Conservation (phyloP, 208 protist genomes). For the Wallacemonas sp. region DNA sequence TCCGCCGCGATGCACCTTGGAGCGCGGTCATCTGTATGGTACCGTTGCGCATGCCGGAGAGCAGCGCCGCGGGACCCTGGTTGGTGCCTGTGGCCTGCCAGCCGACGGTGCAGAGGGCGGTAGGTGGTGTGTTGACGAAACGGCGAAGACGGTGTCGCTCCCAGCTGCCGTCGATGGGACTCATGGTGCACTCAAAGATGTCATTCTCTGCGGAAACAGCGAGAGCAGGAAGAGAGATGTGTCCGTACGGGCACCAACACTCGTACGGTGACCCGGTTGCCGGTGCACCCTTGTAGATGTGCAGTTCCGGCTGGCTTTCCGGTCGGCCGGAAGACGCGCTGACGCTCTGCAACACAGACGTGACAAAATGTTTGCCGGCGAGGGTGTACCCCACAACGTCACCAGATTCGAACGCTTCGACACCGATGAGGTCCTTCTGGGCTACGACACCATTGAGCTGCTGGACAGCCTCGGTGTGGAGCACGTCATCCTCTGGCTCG, state of each 20-base stretch:
- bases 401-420: neutral
- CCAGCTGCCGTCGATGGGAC: neutral
- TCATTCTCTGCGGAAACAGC: slow-evolving; percentile 7
- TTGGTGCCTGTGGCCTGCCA: neutral
- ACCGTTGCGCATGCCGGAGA: slow-evolving; percentile 48
- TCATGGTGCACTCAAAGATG: slow-evolving; percentile 15
- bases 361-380: slow-evolving; percentile 1
- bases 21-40: slow-evolving; percentile 31
- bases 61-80: slow-evolving; percentile 11
- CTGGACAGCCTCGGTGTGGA: slow-evolving; percentile 11
- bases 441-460: slow-evolving; percentile 4
- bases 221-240: slow-evolving; percentile 1
- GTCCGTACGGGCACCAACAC: slow-evolving; percentile 11
- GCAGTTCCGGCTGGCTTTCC: neutral
- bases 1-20: neutral
- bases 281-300: slow-evolving; percentile 12
- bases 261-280: neutral
- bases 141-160: slow-evolving; percentile 1
- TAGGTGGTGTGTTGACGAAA: slow-evolving; percentile 14
- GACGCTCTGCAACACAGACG: neutral
- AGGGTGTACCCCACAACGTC: slow-evolving; percentile 4
- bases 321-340: neutral
- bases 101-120: slow-evolving; percentile 15
- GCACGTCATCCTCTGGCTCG: slow-evolving; percentile 15
- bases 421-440: slow-evolving; percentile 8